Conservation (phyloP, 73 alveolate species). For the Tetrahymena thermophila region DNA sequence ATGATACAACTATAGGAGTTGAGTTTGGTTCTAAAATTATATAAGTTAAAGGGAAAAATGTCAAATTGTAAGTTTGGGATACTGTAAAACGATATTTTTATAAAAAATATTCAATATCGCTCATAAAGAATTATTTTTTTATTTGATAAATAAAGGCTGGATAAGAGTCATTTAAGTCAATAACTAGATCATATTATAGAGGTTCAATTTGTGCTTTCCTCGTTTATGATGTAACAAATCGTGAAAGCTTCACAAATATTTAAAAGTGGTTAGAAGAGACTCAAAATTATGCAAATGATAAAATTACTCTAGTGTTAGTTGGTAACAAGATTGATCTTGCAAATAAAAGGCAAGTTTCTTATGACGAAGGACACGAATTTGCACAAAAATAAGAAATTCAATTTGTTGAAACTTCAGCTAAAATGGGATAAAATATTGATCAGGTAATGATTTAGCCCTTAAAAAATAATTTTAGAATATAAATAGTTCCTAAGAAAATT, state of each 20-base stretch:
- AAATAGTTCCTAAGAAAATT: no score
- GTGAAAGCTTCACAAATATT: constrained; percentile 41
- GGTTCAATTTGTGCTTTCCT: constrained; percentile 52
- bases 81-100: constrained; percentile 2
- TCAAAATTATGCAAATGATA: constrained; percentile 50
- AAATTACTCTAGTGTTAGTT: constrained; percentile 51
- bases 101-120: background rate
- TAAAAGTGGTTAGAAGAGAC: constrained; percentile 54
- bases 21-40: constrained; percentile 55
- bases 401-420: constrained; percentile 73
- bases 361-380: constrained; percentile 67
- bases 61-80: constrained; percentile 45
- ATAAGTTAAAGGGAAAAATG: constrained; percentile 40
- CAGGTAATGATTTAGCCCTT: background rate
- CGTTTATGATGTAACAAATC: constrained; percentile 58
- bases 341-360: constrained; percentile 59
- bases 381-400: constrained; percentile 61
- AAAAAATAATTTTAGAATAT: no score
- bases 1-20: constrained; percentile 62
- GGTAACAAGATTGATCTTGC: constrained; percentile 66
- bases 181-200: constrained; percentile 51
- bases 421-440: constrained; percentile 66
- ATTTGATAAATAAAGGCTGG: constrained; percentile 43
- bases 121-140: background rate
- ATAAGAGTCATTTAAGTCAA: constrained; percentile 50